Evolutionary conservation across 2,329 filamentous ascomycete species (phyloP), one percentile per base, ranked within the genome.

Genomic region (Didymella sp.): DNA sequence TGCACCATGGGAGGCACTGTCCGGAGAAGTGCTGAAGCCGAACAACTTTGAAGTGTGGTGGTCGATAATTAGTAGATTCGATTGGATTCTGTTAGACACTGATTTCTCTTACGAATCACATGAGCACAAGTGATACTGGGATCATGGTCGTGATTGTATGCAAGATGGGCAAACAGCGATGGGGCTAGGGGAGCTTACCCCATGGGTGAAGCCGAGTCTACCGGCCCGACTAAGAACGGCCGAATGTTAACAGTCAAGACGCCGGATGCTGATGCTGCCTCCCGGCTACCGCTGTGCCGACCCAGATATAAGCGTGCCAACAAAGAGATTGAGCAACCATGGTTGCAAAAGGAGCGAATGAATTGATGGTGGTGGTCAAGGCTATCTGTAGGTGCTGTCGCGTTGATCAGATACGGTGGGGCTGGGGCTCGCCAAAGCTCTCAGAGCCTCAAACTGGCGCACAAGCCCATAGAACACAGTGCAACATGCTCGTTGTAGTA

Each of bases 221-320:
- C 22, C 54, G 54, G 54, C 48, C 54, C 54, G 54, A 57, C 15
- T 24, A 28, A 31, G 24, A 40, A 43, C 6, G 30, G 22, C 54
- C 44, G 38, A 33, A 35, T 4, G 22, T 13, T 24, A 11, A 22
- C 12, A 47, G 13, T 13, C 21, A 27, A 30, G 31, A n/a, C 17
- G 25, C 53, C 41, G 35, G 33, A 44, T 38, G 30, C 44, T n/a
- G 44, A 30, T 8, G 22, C 37, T 53, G 17, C 22, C 4, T 8
- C 9, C 41, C 37, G 44, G 30, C 19, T 27, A 27, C 37, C 28
- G 28, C 15, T 27, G 27, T 42, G n/a, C 51, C 51, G 35, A 28
- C 21, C 21, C 35, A 40, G 30, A 46, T 17, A 28, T 43, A n/a
- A 51, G 31, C 49, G 4, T 38, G 21, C 31, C 28, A 19, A 27